Evolutionary conservation across 2,329 filamentous ascomycete genomes (phyloP), one percentile per base, ranked within the genome.

Genomic region (Penicillium sp.): DNA sequence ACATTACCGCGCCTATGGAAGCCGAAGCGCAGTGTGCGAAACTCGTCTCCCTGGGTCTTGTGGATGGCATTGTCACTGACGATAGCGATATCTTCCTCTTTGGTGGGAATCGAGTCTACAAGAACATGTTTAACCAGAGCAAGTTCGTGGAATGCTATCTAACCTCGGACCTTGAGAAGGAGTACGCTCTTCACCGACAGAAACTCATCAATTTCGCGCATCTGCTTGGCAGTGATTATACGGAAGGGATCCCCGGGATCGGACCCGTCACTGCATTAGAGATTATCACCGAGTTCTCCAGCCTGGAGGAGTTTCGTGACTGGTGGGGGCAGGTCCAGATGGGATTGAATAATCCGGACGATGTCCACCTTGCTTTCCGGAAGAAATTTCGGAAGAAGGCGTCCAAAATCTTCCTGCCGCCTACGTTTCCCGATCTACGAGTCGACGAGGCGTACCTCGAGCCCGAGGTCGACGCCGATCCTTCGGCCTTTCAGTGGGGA

Each of bases 121-220:
- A 99, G 74, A 99, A 99, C 78, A 96, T 99, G 92, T 99, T 99
- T 81, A 99, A 97, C 74, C 88, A 91, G 65, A 94, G 94, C 73
- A 99, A 99, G 71, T 96, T 91, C 65, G 94, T 99, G 37, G 94
- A 99, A 76, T 97, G 94, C 75, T 99, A 97, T 70, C 83, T 99
- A 9, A 78, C 87, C 2, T 80, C 79, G 0, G 94, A 99, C 67
- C 80, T 99, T 0, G 91, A 96, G 66, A 89, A 89, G 64, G 95
- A 99, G 65, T 88, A 97, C 58, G 91, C 90, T 0, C 83, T 99
- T 0, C 88, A 90, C 3, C 86, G 93, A n/a, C 82, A 88, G 50
- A 91, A 93, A 67, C 85, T 99, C 48, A 96, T 99, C 58, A 84
- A 89, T 16, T 84, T 97, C 54, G 94, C 94, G 0, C 92, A 97